phyloP scores from a whole-genome alignment of 1,284 basidiomycete species.

The Tetrapyrgos nigripes region DNA sequence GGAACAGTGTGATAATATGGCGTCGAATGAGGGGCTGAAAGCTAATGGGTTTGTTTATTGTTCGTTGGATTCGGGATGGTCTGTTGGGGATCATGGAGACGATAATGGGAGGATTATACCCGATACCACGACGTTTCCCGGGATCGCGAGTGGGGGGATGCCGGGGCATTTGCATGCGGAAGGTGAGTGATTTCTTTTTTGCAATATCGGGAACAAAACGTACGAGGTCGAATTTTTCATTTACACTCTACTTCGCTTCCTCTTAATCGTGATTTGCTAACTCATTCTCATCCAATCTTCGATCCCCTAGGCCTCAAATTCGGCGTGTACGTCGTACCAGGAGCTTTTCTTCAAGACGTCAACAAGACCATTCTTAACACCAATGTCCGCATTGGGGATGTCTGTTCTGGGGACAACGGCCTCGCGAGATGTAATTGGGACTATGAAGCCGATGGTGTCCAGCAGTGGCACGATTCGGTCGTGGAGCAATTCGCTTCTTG shows the following conservation, averaged over 20 bases:
- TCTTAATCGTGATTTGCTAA: neutral
- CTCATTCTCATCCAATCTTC: too few species aligned
- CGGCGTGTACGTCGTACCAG: slow-evolving; percentile 17
- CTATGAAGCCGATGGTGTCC: slow-evolving; percentile 13
- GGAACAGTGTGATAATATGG: slow-evolving; percentile 11
- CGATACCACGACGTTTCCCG: slow-evolving; percentile 10
- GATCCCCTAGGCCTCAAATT: slow-evolving; percentile 13
- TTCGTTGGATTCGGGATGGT: slow-evolving; percentile 20
- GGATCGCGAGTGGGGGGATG: slow-evolving; percentile 10
- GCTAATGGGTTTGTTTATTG: slow-evolving; percentile 2
- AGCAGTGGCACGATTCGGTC: slow-evolving; percentile 17
- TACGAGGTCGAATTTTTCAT: neutral
- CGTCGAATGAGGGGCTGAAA: neutral
- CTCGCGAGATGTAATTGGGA: slow-evolving; percentile 14
- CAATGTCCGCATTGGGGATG: slow-evolving; percentile 11
- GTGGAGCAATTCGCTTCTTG: slow-evolving; percentile 14
- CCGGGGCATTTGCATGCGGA: slow-evolving; percentile 14
- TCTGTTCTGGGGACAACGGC: slow-evolving; percentile 15
- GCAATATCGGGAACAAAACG: too few species aligned
- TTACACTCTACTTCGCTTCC: neutral
- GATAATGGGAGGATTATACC: slow-evolving; percentile 14
- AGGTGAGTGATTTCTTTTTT: neutral
- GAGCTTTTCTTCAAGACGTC: slow-evolving; percentile 11
- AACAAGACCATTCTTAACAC: slow-evolving; percentile 17
- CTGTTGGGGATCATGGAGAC: slow-evolving; percentile 17